These are phyloP conservation scores for Rickenella mellea DNA, from an alignment of 768 basidiomycete species.

Conservation along the genomic window DNA sequence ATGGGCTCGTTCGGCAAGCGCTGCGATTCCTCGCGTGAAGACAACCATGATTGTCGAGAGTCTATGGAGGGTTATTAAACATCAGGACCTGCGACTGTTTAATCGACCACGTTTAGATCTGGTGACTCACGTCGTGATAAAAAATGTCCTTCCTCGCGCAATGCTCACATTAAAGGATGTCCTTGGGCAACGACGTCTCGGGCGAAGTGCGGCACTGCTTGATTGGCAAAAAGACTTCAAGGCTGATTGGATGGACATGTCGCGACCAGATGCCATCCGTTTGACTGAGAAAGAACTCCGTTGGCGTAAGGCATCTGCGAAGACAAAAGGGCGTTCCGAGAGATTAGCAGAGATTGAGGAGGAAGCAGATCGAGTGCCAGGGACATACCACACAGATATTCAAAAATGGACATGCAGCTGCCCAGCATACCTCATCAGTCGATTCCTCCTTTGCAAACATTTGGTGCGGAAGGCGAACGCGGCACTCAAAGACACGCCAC, in stretches of 20 bases:
- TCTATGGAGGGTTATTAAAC: constrained; percentile 16
- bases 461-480: constrained; percentile 9
- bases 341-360: constrained; percentile 7
- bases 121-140: constrained; percentile 9
- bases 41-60: constrained; percentile 20
- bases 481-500: constrained; percentile 8
- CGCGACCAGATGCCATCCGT: constrained; percentile 9
- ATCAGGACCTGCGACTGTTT: constrained; percentile 13
- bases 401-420: constrained; percentile 15
- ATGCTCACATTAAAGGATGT: constrained; percentile 9
- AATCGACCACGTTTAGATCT: constrained; percentile 14
- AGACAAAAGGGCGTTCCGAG: no score
- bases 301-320: constrained; percentile 6
- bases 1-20: constrained; percentile 12
- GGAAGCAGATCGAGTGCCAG: constrained; percentile 7
- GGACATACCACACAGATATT: constrained; percentile 9
- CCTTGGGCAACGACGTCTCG: constrained; percentile 7
- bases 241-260: constrained; percentile 13
- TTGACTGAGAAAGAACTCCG: constrained; percentile 12
- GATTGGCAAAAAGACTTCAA: constrained; percentile 13
- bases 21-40: no score
- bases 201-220: constrained; percentile 8
- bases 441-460: constrained; percentile 14
- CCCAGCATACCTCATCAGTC: constrained; percentile 9
- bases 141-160: constrained; percentile 10